phyloP scores from a whole-genome alignment of 2,329 filamentous ascomycete genomes.

The Phyllosticta citriasiana region DNA sequence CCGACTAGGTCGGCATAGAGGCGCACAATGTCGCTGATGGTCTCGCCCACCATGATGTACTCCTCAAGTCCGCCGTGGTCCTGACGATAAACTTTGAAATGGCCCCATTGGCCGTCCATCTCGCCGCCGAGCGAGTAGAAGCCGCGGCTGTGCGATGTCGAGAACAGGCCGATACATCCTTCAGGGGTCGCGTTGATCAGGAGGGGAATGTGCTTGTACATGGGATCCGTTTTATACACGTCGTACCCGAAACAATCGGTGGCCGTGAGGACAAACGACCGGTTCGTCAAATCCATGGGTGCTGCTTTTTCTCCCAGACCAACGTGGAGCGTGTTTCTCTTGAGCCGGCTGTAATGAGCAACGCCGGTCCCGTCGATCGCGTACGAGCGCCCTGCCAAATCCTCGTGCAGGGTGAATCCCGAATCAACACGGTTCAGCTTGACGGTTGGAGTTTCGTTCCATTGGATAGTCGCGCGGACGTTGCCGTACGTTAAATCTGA shows the following conservation, averaged over 20 bases:
- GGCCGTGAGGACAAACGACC: slow-evolving; percentile 56
- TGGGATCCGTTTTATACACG: slow-evolving; percentile 57
- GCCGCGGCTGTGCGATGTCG: slow-evolving; percentile 54
- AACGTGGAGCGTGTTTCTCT: slow-evolving; percentile 53
- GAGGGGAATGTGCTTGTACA: slow-evolving; percentile 68
- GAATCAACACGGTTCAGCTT: slow-evolving; percentile 42
- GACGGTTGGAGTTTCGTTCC: slow-evolving; percentile 46
- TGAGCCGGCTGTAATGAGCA: slow-evolving; percentile 55
- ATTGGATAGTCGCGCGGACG: slow-evolving; percentile 48
- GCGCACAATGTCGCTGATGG: slow-evolving; percentile 54
- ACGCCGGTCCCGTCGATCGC: slow-evolving; percentile 51
- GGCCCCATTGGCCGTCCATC: slow-evolving; percentile 67
- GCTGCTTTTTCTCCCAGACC: slow-evolving; percentile 64
- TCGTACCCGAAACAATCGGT: slow-evolving; percentile 66
- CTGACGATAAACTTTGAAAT: slow-evolving; percentile 64
- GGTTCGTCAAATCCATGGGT: slow-evolving; percentile 60
- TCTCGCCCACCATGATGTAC: slow-evolving; percentile 58
- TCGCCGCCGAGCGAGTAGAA: slow-evolving; percentile 59
- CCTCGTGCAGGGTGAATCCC: slow-evolving; percentile 47
- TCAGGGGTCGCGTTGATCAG: slow-evolving; percentile 57
- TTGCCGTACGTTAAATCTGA: slow-evolving; percentile 39
- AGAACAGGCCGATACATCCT: slow-evolving; percentile 59
- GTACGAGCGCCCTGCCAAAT: slow-evolving; percentile 58
- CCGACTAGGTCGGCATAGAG: slow-evolving; percentile 59
- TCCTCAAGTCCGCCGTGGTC: slow-evolving; percentile 63